Evolutionary conservation across 192 early-diverging fungal species (phyloP), one percentile per base, ranked within the genome.

Genomic region (Rhizophlyctis rosea): DNA sequence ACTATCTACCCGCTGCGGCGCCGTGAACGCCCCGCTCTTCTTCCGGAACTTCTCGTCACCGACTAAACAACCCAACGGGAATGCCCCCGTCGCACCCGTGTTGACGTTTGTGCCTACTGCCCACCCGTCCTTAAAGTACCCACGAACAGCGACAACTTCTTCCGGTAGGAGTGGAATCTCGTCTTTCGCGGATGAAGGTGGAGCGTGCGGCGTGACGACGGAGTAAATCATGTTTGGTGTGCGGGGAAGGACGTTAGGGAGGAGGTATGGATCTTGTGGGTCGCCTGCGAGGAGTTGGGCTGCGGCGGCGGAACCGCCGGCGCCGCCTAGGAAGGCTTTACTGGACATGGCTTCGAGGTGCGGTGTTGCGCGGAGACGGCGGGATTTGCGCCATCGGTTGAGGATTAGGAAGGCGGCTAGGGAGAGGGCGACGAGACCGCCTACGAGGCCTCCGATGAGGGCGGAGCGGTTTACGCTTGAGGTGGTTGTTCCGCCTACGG

Each of bases 121-220:
- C 93, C 93, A 95, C 5, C 93, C 93, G 66, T 95, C 93, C 63
- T 93, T 90, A 76, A 91, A 95, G 23, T 78, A 79, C 65, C 81
- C 75, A 16, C 82, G 78, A 21, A 93, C 54, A 29, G 80, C 83
- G 4, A 94, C 82, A 59, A 85, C 79, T 63, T 94, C 91, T 54
- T 86, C 88, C 4, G 70, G 59, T n/a, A 78, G 70, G 27, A 94
- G 70, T 47, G 78, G 79, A 51, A 94, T 73, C 74, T 94, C 91
- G 73, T 93, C 91, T 18, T n/a, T 18, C 28, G 3, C 3, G n/a
- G 18, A 84, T 78, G 49, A 82, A 47, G 18, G 80, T 0, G 90
- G 71, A 48, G 82, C 80, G 57, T 90, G 90, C 51, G 86, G 75
- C 54, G 82, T 64, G 1, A 86, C 47, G 16, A 81, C 85, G 30